Base-by-base conservation (phyloP, 1,284 basidiomycete genomes). In the Cutaneotrichosporon daszewskae region DNA sequence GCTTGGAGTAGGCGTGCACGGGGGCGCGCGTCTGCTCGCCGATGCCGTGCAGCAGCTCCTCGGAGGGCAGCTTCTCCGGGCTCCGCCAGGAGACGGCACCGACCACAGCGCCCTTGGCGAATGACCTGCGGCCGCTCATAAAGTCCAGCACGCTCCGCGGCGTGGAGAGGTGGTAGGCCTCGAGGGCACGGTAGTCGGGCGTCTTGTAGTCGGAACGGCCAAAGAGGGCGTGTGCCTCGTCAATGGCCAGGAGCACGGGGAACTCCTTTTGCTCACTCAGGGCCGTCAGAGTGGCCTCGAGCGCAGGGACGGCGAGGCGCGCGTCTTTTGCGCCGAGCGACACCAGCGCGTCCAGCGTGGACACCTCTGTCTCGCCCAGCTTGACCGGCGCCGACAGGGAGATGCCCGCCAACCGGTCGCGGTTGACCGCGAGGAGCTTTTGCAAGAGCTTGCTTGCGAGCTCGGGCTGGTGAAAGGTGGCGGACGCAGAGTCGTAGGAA, bases 181-280 rank as follows among this genome's bases (percentile, higher is more conserved):
- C 80, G 44, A 96, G 79, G 6, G 72, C 59, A 10, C 76, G 72
- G 67, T 82, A 91, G 42, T 85, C 82, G 2, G 87, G 85, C 47
- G 89, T 82, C 31, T 82, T 79, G 73, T 95, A 96, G 16, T 74
- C 66, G 0, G 83, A 79, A 36, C 76, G 77, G 58, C 78, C 74
- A 65, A 87, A 92, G 25, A 95, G 72, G 0, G 85, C 77, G 63
- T 95, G 90, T 57, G 84, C 80, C 55, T 92, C 87, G 60, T 96
- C 92, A 1, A 95, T 72, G 0, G 88, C 90, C 22, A 94, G 71
- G 6, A 96, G 68, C 2, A 95, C 83, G 0, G 91, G 87, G 64
- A 74, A 67, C 83, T 76, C 66, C 1, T 72, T 81, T 64, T 96
- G 91, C 29, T 60, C 64, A 10, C 79, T 77, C 3, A 96, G 68